Evolutionary conservation across 192 early-diverging fungal genomes (phyloP), one percentile per base, ranked within the genome.

Genomic region (Gonapodya sp.): DNA sequence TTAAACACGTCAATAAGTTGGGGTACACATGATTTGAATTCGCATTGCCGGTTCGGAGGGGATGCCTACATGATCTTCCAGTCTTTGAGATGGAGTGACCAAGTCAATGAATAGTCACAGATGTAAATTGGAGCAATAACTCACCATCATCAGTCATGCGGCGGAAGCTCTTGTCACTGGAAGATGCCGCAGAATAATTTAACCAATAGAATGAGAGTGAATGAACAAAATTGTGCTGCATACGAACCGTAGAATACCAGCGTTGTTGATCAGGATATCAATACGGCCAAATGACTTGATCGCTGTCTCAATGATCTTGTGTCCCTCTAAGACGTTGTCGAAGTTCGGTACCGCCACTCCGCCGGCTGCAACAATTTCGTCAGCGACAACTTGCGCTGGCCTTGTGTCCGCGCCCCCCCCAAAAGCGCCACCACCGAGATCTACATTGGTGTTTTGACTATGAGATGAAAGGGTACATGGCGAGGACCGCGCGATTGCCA

Each of bases 321-420:
- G 96, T 78, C 97, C 97, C 24, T 97, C 94, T 83, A 96, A 95
- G 34, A 99, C 97, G 34, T 96, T 98, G 85, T 96, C 93, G 83
- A 89, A 87, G 82, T 87, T 88, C 86, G 96, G 94, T 2, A 95
- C 96, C 18, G 97, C 97, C 83, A 92, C 92, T 74, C 95, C 97
- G 74, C 96, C 97, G 16, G 88, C 85, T 31, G 85, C 85, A 18
- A 83, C 85, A 84, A 99, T 94, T 81, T 97, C 96, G 2, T 87
- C 89, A 30, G 95, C 96, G 35, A 98, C 95, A 73, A 89, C 87
- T 81, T 97, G 90, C 81, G 86, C 92, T 34, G 88, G 83, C 2
- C 87, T 33, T 14, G 36, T 36, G 34, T 82, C 84, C 34, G 78
- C 83, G 75, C 87, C 88, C 31, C 79, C 79, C 35, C 88, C 88